Percentiles rank a stretch among this genome's conserved stretches.
These are phyloP conservation scores for Macrophomina pseudophaseolina DNA, from an alignment of 2,329 filamentous ascomycete genomes.

Conservation along the genomic window DNA sequence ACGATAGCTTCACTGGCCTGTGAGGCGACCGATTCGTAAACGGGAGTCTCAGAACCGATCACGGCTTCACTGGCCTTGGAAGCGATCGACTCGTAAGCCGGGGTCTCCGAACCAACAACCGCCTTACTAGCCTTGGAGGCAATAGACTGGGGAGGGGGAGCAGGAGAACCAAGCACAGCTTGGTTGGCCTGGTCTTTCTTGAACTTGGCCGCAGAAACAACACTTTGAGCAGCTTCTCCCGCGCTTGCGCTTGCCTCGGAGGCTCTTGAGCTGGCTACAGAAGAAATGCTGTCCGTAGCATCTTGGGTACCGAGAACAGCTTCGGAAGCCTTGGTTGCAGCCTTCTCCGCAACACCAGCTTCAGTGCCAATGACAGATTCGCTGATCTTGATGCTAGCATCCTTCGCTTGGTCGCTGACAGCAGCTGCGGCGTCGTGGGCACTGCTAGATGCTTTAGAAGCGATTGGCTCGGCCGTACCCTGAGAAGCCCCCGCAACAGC, in stretches of 20 bases:
- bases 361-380: constrained; percentile 33
- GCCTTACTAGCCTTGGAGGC: constrained; percentile 50
- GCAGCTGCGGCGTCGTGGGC: constrained; percentile 33
- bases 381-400: constrained; percentile 33
- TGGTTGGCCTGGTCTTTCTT: constrained; percentile 33
- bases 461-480: constrained; percentile 42
- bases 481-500: constrained; percentile 39
- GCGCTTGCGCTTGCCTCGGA: constrained; percentile 30
- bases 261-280: constrained; percentile 35
- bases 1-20: constrained; percentile 29
- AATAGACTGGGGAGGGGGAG: constrained; percentile 31
- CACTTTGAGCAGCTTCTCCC: constrained; percentile 29
- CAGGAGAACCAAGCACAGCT: constrained; percentile 32
- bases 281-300: constrained; percentile 40
- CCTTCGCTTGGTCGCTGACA: constrained; percentile 32
- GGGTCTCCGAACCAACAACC: constrained; percentile 51
- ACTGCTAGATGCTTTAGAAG: constrained; percentile 36
- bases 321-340: constrained; percentile 44
- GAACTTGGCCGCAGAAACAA: constrained; percentile 32
- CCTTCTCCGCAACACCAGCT: constrained; percentile 36
- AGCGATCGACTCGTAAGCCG: constrained; percentile 51
- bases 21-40: constrained; percentile 46
- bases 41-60: constrained; percentile 55
- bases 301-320: constrained; percentile 29
- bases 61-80: constrained; percentile 54